Conservation (phyloP, 225 moss, liverwort and hornwort genomes). For the Marchantia paleacea region DNA sequence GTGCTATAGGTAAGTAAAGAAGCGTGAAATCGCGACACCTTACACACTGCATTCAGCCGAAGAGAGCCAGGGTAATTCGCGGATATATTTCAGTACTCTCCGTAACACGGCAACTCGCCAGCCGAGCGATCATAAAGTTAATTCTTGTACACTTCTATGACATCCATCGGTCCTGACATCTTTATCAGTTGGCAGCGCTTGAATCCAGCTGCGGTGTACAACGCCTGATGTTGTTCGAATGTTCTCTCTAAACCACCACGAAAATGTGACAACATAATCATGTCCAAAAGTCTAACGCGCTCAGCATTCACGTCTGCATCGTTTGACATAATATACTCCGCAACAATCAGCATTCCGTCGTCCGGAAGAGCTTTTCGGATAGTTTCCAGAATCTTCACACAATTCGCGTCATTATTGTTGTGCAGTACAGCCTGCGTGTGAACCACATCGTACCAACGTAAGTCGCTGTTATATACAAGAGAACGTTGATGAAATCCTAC, state of each 20-base stretch:
- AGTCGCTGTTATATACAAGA: too few species aligned
- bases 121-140: too few species aligned
- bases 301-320: not conserved
- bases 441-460: not conserved
- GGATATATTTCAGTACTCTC: too few species aligned
- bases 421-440: slow-evolving; percentile 36
- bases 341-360: slow-evolving; percentile 32
- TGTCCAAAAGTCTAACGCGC: not conserved
- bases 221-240: not conserved
- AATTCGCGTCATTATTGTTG: slow-evolving; percentile 34
- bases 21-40: too few species aligned
- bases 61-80: too few species aligned
- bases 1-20: too few species aligned
- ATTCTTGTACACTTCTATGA: not conserved
- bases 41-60: too few species aligned
- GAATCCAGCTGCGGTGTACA: not conserved
- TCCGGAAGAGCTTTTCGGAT: slow-evolving; percentile 30
- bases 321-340: slow-evolving; percentile 6
- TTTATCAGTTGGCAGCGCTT: not conserved
- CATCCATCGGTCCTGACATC: not conserved
- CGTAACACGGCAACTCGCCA: too few species aligned
- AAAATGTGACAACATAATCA: not conserved
- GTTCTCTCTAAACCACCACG: not conserved
- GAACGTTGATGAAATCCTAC: too few species aligned
- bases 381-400: slow-evolving; percentile 30